These are phyloP conservation scores for Sporothrix pseudoabietina DNA, from an alignment of 2,329 filamentous ascomycete species.

Conservation along the genomic window DNA sequence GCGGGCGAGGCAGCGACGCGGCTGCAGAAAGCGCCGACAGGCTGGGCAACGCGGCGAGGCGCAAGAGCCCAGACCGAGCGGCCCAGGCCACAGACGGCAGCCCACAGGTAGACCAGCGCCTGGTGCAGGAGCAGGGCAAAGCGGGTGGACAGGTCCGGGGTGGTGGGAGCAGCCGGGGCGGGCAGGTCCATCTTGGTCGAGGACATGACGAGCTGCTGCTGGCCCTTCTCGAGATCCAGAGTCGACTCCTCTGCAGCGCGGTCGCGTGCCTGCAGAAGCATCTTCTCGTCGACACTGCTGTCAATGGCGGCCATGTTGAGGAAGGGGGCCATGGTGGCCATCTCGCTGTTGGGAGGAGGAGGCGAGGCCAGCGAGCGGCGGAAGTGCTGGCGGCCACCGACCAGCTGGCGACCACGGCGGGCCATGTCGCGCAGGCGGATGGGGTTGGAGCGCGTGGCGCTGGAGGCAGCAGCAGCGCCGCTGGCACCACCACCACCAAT, in stretches of 20 bases:
- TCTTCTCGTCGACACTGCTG: constrained; percentile 24
- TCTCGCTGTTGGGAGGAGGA: neutral
- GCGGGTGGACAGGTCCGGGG: constrained; percentile 19
- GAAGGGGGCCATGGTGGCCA: constrained; percentile 22
- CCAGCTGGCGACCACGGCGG: constrained; percentile 32
- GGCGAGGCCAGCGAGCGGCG: constrained; percentile 29
- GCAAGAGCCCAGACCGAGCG: constrained; percentile 29
- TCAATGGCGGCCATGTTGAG: neutral
- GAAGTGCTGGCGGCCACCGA: constrained; percentile 29
- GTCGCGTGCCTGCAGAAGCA: constrained; percentile 23
- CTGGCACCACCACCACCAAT: constrained; percentile 32
- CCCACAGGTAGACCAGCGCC: constrained; percentile 31
- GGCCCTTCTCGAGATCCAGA: constrained; percentile 29
- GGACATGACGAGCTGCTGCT: neutral
- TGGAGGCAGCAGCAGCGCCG: constrained; percentile 16
- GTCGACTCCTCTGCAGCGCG: constrained; percentile 10
- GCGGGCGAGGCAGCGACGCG: constrained; percentile 28
- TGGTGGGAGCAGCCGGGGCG: neutral
- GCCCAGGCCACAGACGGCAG: neutral
- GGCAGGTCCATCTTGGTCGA: neutral
- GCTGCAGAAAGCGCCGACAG: constrained; percentile 25
- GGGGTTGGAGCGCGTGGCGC: constrained; percentile 25
- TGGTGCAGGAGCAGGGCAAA: constrained; percentile 31
- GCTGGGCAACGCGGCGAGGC: constrained; percentile 31
- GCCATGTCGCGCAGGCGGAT: constrained; percentile 34